Conservation (phyloP, 805 yeast species). For the Saturnispora serradocipensis region DNA sequence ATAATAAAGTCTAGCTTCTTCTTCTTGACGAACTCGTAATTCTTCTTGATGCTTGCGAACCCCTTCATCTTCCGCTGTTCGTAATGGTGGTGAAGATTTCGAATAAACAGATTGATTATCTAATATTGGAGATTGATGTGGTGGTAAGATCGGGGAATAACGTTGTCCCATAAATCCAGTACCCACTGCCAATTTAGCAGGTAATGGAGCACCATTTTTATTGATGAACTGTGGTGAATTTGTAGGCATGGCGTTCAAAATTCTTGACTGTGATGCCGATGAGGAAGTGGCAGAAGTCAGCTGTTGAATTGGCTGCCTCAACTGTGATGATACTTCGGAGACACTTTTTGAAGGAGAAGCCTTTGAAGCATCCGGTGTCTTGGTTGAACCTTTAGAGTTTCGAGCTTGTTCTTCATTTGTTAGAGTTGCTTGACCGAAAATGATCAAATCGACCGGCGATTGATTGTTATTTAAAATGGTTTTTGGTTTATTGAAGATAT, state of each 20-base stretch:
- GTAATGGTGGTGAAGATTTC: not conserved
- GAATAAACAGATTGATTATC: not conserved
- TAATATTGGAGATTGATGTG: not conserved
- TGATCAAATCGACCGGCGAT: not conserved
- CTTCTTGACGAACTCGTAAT: conserved; percentile 2
- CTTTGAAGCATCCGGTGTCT: not conserved
- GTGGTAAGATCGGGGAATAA: not conserved
- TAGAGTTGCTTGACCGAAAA: not conserved
- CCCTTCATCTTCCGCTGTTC: not conserved
- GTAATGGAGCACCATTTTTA: not conserved
- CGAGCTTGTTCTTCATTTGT: not conserved
- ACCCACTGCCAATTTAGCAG: not conserved
- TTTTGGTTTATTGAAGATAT: not conserved
- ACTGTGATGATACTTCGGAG: not conserved
- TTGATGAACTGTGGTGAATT: not conserved
- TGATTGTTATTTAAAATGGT: not conserved
- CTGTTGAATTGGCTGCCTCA: not conserved
- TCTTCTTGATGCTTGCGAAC: conserved; percentile 4
- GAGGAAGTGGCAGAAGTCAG: not conserved
- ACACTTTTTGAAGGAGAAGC: not conserved
- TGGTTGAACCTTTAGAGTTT: not conserved
- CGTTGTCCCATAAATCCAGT: not conserved
- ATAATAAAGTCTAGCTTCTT: not conserved
- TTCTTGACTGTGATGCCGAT: not conserved
- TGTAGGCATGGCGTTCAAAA: not conserved